Percentiles rank a stretch among this genome's conserved stretches.
phyloP scores from a whole-genome alignment of 1,284 basidiomycete genomes.

The Puccinia coronata region DNA sequence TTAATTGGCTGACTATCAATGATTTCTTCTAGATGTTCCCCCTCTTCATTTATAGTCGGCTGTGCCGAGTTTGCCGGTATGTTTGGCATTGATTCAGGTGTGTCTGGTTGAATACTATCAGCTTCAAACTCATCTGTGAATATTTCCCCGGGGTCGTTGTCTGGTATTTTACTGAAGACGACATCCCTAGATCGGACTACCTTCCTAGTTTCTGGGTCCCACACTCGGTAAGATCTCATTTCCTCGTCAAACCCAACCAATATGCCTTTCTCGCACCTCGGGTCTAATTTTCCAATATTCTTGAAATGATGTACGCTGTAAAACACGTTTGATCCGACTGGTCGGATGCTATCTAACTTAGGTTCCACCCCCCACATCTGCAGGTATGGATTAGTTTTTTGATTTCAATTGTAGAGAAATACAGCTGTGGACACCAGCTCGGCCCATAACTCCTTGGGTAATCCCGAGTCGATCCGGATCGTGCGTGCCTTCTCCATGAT shows the following conservation, averaged over 20 bases:
- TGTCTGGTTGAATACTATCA: neutral
- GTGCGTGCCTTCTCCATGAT: conserved; percentile 29
- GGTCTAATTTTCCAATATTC: conserved; percentile 18
- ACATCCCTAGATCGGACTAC: conserved; percentile 36
- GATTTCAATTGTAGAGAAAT: conserved; percentile 9
- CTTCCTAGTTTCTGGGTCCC: conserved; percentile 16
- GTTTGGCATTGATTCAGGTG: neutral
- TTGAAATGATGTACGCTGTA: conserved; percentile 20
- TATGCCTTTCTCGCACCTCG: conserved; percentile 11
- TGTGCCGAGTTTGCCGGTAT: neutral
- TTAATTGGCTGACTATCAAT: neutral
- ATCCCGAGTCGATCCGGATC: neutral
- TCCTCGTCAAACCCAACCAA: conserved; percentile 21
- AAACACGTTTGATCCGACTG: neutral
- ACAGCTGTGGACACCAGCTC: conserved; percentile 26
- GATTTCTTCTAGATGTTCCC: neutral
- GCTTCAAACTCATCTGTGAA: conserved; percentile 8
- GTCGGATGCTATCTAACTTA: conserved; percentile 3
- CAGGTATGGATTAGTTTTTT: conserved; percentile 11
- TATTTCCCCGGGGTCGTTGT: neutral
- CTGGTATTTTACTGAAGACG: neutral
- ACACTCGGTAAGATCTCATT: conserved; percentile 15
- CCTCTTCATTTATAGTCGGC: conserved; percentile 15
- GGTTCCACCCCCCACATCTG: conserved; percentile 9
- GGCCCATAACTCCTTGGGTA: conserved; percentile 21